Conservation (phyloP, 805 yeast genomes). For the Jamesozyma lodderae region DNA sequence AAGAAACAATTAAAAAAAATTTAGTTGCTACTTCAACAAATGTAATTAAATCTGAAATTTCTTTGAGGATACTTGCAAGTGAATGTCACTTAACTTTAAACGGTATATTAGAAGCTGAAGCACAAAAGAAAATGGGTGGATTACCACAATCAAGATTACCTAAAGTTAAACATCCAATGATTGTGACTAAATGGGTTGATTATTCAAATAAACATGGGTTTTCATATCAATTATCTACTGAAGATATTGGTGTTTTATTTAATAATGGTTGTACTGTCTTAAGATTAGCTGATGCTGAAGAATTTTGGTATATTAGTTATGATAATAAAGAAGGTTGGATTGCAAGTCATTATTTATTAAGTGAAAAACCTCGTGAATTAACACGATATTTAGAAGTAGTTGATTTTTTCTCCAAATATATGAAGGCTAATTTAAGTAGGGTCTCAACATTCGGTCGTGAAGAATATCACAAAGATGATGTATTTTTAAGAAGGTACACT, state of each 20-base stretch:
- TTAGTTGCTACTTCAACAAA: constrained; percentile 31
- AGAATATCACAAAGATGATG: constrained; percentile 49
- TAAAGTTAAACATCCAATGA: constrained; percentile 44
- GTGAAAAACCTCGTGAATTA: constrained; percentile 38
- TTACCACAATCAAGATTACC: constrained; percentile 27
- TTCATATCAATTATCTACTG: constrained; percentile 84
- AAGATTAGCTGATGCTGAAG: constrained; percentile 53
- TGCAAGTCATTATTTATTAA: constrained; percentile 38
- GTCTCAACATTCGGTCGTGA: constrained; percentile 50
- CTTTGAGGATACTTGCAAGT: constrained; percentile 34
- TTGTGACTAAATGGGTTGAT: constrained; percentile 94
- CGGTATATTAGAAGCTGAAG: constrained; percentile 38
- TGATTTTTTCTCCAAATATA: constrained; percentile 80
- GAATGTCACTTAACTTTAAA: constrained; percentile 39
- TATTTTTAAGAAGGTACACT: constrained; percentile 73
- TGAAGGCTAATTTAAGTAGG: constrained; percentile 82
- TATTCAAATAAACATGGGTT: constrained; percentile 93
- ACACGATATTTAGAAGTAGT: constrained; percentile 75
- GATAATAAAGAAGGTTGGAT: constrained; percentile 46
- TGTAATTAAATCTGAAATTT: constrained; percentile 31
- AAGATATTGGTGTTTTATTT: constrained; percentile 83
- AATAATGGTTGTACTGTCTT: constrained; percentile 78
- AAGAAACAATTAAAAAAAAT: constrained; percentile 24
- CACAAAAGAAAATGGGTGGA: constrained; percentile 36
- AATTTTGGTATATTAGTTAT: constrained; percentile 54